Base-by-base conservation (phyloP, 345 rosid genomes). In the Moricandia arvensis region DNA sequence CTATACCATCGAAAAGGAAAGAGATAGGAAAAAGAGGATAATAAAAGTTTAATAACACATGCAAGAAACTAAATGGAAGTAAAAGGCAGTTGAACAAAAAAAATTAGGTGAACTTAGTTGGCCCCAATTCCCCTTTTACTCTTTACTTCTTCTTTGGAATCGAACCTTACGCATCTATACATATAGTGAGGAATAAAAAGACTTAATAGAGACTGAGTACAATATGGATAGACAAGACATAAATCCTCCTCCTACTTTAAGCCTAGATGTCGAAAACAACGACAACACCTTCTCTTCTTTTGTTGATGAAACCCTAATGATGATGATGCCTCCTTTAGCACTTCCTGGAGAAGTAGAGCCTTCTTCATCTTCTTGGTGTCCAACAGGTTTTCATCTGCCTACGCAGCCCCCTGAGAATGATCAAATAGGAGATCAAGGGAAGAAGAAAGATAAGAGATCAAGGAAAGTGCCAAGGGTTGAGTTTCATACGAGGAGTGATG, bases 401-500 rank as follows among this genome's bases (percentile, higher is more conserved):
- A 43, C 15, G 16, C 49, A 18, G 13, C 63, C 65, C 0, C 67
- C 24, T 1, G 49, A 41, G 34, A 76, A 30, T 57, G 65, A 69
- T 54, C 70, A 63, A 30, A 41, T 53, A n/a, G 72, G 51, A 18
- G 75, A 51, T 33, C 16, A 31, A 31, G 75, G 7, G 43, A 49
- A 49, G 57, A 47, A 49, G 49, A 72, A 77, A 76, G 67, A 54
- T 9, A 76, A 75, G 27, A 77, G 49, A 59, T 65, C 47, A 35
- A 55, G 12, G 57, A 69, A 49, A 15, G 68, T 77, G 15, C 80
- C 72, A 17, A 73, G 82, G 78, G 62, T 84, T 72, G 80, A 82
- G 5, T 82, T 84, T 64, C 83, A 82, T 43, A 84, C 85, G 1
- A 84, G 72, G 61, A 82, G 87, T 66, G 80, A 33, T 9, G 87